Evolutionary conservation across 1,139 yeast species (phyloP).

Genomic region (Meyerozyma athensensis): DNA sequence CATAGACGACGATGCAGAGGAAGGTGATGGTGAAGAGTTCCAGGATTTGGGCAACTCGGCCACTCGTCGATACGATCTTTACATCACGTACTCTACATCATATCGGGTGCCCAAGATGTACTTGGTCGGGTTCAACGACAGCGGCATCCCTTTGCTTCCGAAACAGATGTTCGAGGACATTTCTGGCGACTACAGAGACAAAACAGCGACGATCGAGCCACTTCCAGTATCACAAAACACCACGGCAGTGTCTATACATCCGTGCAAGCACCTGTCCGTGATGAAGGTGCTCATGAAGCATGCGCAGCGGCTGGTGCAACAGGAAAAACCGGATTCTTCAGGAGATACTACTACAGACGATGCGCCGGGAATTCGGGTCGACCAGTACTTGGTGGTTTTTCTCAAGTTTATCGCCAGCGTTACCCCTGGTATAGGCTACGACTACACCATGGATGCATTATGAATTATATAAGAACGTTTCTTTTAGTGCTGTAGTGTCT

Average conservation of each 20-base stretch:
- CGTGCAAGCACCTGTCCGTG: constrained; percentile 92
- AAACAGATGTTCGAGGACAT: constrained; percentile 93
- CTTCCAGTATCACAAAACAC: constrained; percentile 80
- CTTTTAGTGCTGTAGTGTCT: not conserved
- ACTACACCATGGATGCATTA: constrained; percentile 90
- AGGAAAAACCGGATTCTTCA: constrained; percentile 15
- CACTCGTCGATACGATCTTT: constrained; percentile 77
- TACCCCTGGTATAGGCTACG: constrained; percentile 96
- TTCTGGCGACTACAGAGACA: constrained; percentile 84
- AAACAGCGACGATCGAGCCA: constrained; percentile 93
- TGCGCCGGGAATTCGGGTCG: constrained; percentile 59
- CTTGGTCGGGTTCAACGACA: constrained; percentile 76
- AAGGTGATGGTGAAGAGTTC: constrained; percentile 28
- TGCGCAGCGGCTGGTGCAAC: constrained; percentile 20
- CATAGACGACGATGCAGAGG: constrained; percentile 27
- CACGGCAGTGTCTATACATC: constrained; percentile 89
- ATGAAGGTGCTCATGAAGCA: constrained; percentile 82
- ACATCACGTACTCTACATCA: constrained; percentile 88
- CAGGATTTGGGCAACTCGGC: constrained; percentile 27
- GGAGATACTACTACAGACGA: constrained; percentile 24
- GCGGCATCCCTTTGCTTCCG: constrained; percentile 85
- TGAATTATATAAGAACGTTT: constrained; percentile 19
- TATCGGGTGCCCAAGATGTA: constrained; percentile 95
- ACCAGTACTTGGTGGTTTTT: constrained; percentile 83
- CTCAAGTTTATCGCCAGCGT: constrained; percentile 94